Conservation (phyloP, 1,284 basidiomycete species). For the Rhodotorula sp. region DNA sequence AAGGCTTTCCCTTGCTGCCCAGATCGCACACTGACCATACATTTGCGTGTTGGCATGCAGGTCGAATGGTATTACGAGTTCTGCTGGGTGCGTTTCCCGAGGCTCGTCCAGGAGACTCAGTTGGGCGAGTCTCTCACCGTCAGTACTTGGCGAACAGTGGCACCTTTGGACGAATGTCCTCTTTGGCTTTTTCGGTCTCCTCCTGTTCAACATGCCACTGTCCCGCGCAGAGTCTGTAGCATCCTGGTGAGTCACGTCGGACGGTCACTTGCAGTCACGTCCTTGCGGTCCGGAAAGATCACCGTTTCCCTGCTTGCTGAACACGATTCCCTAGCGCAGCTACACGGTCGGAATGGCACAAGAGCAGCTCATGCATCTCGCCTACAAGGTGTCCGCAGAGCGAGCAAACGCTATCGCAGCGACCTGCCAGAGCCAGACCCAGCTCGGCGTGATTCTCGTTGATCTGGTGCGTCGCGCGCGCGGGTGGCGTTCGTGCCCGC, state of each 20-base stretch:
- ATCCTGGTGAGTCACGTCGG: neutral
- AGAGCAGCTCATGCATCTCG: neutral
- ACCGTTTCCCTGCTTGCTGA: neutral
- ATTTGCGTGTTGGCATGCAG: neutral
- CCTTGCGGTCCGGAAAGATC: neutral
- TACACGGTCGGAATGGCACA: neutral
- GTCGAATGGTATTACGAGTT: slow-evolving; percentile 22
- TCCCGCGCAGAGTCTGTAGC: neutral
- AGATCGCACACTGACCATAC: too few species aligned
- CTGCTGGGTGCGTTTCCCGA: slow-evolving; percentile 1
- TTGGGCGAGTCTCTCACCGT: neutral
- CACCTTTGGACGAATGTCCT: slow-evolving; percentile 15
- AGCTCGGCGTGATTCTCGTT: neutral
- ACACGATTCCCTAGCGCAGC: neutral
- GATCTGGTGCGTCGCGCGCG: neutral
- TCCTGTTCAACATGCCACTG: neutral
- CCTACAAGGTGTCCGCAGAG: neutral
- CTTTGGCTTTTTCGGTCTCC: slow-evolving; percentile 3
- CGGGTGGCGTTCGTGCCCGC: neutral
- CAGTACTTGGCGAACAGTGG: slow-evolving; percentile 10
- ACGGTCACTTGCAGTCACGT: too few species aligned
- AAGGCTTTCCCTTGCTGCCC: too few species aligned
- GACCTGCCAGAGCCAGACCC: neutral
- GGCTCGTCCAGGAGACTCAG: neutral
- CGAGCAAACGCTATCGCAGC: neutral